Percentiles rank a stretch among this genome's conserved stretches.
phyloP scores from a whole-genome alignment of 345 rosid genomes.

The Balakata baccata region DNA sequence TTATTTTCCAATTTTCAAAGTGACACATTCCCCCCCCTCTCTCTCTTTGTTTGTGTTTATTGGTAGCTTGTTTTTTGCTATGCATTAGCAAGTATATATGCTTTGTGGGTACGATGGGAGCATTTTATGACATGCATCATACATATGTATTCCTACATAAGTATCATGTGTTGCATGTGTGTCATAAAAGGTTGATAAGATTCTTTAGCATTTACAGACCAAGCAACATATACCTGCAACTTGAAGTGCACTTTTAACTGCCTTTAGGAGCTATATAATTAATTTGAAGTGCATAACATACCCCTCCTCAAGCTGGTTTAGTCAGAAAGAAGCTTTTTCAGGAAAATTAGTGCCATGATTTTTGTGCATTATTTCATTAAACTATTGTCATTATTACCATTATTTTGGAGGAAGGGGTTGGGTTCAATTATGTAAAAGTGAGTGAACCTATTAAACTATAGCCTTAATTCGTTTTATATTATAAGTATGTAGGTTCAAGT shows the following conservation, averaged over 20 bases:
- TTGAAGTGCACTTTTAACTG: not conserved
- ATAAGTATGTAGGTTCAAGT: not conserved
- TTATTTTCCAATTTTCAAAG: not conserved
- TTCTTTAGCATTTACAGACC: constrained; percentile 1
- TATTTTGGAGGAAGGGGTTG: not conserved
- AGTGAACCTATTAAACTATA: not conserved
- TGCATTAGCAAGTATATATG: not conserved
- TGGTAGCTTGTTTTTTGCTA: not conserved
- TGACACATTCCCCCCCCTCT: too few species aligned
- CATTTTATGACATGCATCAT: not conserved
- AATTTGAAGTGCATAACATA: not conserved
- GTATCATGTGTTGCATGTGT: not conserved
- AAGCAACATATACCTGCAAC: constrained; percentile 1
- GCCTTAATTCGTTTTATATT: not conserved
- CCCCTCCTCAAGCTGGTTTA: not conserved
- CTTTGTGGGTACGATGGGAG: not conserved
- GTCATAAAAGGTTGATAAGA: not conserved
- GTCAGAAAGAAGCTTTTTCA: not conserved
- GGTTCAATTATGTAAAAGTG: not conserved
- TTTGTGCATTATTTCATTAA: not conserved
- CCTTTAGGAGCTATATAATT: not conserved
- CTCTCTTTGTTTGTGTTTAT: not conserved
- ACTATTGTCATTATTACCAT: not conserved
- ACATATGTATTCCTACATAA: not conserved
- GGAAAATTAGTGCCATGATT: not conserved